Base-by-base conservation (phyloP, 176 grass and related monocot genomes). In the Musa schizocarpa region DNA sequence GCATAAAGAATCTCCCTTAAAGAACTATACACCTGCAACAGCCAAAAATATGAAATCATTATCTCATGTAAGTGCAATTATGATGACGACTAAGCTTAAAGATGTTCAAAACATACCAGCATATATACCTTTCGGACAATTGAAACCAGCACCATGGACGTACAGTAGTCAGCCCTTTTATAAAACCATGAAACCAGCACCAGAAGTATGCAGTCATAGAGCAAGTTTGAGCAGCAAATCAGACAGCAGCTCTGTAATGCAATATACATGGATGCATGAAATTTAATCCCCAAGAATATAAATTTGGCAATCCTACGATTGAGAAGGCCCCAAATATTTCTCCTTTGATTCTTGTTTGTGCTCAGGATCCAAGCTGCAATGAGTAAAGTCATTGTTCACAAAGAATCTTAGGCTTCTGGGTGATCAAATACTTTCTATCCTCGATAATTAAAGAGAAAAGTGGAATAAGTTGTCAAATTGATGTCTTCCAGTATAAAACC, bases 291-390 rank as follows among this genome's bases (percentile, higher is more conserved):
- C 68, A 56, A 50, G 23, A 29, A 66, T 65, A 43, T 43, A 57
- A 77, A 43, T 43, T 43, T 83, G 25, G 57, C n/a, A 75, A 71
- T 13, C 2, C 83, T 90, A 99, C 13, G 29, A 79, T 75, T 81
- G 78, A 76, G 95, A 87, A 61, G 95, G 84, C 55, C 90, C 95
- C 0, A 53, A 34, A 75, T 99, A 99, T 83, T 99, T 99, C 75
- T 87, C 89, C 65, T 78, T 85, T 2, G 95, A 99, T 86, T 94
- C 95, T 85, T 82, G 94, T 81, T 94, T 99, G 78, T 79, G 90
- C 54, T 93, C 90, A 87, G 95, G 95, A 94, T 99, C 95, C 59
- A 99, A 84, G 79, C 90, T 98, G 86, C 71, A 79, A 65, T 53
- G 23, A 72, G 10, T 74, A 74, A 82, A 78, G 0, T 55, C 66